These are phyloP conservation scores for Beauveria medogensis DNA, from an alignment of 2,329 filamentous ascomycete species.

Conservation along the genomic window DNA sequence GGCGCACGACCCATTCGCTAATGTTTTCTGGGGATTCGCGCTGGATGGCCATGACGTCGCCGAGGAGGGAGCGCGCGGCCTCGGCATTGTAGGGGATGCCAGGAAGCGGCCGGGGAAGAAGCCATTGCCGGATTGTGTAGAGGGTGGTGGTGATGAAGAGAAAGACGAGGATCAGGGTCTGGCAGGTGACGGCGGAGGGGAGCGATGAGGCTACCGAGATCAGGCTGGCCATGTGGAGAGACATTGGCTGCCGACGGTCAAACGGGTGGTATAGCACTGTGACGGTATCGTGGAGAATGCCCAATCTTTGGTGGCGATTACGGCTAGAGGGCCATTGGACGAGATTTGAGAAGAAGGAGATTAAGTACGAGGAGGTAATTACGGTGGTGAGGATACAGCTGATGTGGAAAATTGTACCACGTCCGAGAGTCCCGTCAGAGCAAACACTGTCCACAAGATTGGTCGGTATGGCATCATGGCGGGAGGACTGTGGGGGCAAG, in stretches of 20 bases:
- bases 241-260: background rate
- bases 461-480: background rate
- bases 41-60: conserved; percentile 28
- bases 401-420: background rate
- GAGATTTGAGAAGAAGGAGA: background rate
- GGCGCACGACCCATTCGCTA: conserved; percentile 21
- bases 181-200: background rate
- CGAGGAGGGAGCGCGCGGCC: conserved; percentile 28
- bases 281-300: background rate
- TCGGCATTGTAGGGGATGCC: conserved; percentile 37
- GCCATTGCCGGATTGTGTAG: conserved; percentile 8
- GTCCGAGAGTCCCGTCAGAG: background rate
- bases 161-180: background rate
- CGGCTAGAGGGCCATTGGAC: background rate
- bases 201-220: background rate
- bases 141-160: background rate
- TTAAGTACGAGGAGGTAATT: background rate
- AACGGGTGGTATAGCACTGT: background rate
- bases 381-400: background rate
- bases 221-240: background rate
- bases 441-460: background rate
- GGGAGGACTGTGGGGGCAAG: background rate
- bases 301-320: background rate
- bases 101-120: conserved; percentile 34
- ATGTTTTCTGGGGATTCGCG: conserved; percentile 5